Evolutionary conservation across 345 rosid species (phyloP).

Genomic region (Laguncularia racemosa): DNA sequence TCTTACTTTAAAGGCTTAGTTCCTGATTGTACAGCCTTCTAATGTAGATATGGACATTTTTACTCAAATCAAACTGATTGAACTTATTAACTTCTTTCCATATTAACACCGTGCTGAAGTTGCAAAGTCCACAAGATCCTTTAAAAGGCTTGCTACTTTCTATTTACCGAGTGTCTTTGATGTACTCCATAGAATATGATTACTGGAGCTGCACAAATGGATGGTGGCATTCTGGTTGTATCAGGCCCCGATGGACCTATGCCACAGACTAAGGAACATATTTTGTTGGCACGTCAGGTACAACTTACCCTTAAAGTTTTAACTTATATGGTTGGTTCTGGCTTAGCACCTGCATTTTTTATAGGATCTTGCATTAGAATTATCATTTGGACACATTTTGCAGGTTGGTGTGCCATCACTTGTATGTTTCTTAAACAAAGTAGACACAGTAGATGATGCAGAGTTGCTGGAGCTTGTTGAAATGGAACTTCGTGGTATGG

Average conservation of each 20-base stretch:
- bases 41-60: no score
- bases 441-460: slow-evolving; percentile 78
- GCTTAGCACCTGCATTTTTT: no score
- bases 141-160: no score
- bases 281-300: slow-evolving; percentile 97
- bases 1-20: no score
- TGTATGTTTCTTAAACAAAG: slow-evolving; percentile 80
- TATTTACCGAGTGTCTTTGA: neutral
- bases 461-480: slow-evolving; percentile 96
- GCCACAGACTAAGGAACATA: slow-evolving; percentile 98
- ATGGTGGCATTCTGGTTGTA: slow-evolving; percentile 97
- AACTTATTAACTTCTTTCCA: no score
- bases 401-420: slow-evolving; percentile 98
- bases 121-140: no score
- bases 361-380: slow-evolving; percentile 6
- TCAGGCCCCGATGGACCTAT: slow-evolving; percentile 98
- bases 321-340: neutral
- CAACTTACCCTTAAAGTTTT: neutral
- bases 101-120: no score
- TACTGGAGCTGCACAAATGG: slow-evolving; percentile 99
- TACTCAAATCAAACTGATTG: no score
- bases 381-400: neutral
- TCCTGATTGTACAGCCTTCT: no score
- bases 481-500: slow-evolving; percentile 95
- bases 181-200: slow-evolving; percentile 79